Base-by-base conservation (phyloP, 148 eudicot genomes). In the Arbutus unedo region DNA sequence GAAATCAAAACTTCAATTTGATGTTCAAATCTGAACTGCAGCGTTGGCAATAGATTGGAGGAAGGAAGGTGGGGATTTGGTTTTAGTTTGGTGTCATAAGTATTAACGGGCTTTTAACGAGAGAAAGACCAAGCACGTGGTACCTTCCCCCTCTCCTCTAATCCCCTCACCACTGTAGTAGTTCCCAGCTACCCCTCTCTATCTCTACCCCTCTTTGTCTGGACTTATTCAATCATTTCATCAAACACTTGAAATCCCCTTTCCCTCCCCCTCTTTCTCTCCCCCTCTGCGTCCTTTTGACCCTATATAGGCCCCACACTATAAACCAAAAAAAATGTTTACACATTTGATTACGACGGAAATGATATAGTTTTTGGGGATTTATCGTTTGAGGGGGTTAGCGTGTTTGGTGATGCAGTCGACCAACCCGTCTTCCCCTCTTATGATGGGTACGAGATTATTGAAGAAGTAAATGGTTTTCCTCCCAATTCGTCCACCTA, bases 111-210 rank as follows among this genome's bases (percentile, higher is more conserved):
- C 62, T 54, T 76, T 76, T 13, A 76, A 31, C 53, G 59, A 31
- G 47, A 53, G 67, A 62, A 43, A 10, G 71, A 11, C 43, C 43
- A 11, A 66, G 21, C 80, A 43, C 81, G 81, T 78, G 81, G 70
- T 78, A 57, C 16, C 81, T 77, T 48, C 53, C 81, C 49, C 19
- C 11, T 50, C 55, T 11, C 78, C 16, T 45, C 54, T 73, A 47
- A 73, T 73, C 25, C 77, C 13, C 57, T 8, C 56, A 6, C 68
- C 11, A 5, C 11, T 66, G 43, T 66, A 25, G 81, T 78, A 78
- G 81, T 11, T 78, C 70, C 81, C 81, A 78, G 70, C 81, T 78
- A 78, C 70, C 81, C 21, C 79, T 10, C 18, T 23, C 16, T 51
- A 41, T 25, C 79, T 53, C 66, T 55, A 59, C 16, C 79, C 38